Conservation (phyloP, 306 rosid genomes). For the Urtica urens region DNA sequence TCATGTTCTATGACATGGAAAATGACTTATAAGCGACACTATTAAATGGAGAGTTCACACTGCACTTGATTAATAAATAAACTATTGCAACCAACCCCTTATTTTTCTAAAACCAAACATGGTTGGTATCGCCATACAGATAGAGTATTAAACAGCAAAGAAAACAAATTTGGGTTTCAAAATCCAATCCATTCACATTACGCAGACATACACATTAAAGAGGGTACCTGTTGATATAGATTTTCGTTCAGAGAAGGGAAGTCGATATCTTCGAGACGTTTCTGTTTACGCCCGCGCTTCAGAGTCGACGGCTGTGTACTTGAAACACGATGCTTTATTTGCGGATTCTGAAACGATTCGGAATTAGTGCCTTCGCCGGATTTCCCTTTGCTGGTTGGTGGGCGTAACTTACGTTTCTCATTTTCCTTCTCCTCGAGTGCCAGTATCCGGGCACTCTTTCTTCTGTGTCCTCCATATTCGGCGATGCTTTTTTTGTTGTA, state of each 20-base stretch:
- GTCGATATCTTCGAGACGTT: slow-evolving; percentile 20
- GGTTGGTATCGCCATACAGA: not conserved
- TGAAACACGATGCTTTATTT: not conserved
- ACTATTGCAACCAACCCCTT: not conserved
- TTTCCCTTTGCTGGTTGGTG: not conserved
- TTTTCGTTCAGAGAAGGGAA: not conserved
- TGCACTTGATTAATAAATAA: not conserved
- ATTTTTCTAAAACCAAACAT: not conserved
- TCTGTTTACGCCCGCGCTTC: slow-evolving; percentile 25
- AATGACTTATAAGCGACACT: not conserved
- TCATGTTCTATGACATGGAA: too few relatives aligned
- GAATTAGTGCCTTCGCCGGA: not conserved
- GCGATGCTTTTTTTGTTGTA: slow-evolving; percentile 1
- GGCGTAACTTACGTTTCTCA: not conserved
- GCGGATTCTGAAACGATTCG: not conserved
- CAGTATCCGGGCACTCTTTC: slow-evolving; percentile 25
- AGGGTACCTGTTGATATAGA: slow-evolving; percentile 15
- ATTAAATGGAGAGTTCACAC: not conserved
- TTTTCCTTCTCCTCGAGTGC: slow-evolving; percentile 22
- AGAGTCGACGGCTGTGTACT: not conserved
- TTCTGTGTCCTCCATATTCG: slow-evolving; percentile 2
- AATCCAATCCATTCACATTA: not conserved
- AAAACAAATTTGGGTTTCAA: not conserved
- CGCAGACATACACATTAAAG: not conserved
- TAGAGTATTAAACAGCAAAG: not conserved